These are phyloP conservation scores for Monascus ruber DNA, from an alignment of 2,329 filamentous ascomycete species.

Conservation along the genomic window DNA sequence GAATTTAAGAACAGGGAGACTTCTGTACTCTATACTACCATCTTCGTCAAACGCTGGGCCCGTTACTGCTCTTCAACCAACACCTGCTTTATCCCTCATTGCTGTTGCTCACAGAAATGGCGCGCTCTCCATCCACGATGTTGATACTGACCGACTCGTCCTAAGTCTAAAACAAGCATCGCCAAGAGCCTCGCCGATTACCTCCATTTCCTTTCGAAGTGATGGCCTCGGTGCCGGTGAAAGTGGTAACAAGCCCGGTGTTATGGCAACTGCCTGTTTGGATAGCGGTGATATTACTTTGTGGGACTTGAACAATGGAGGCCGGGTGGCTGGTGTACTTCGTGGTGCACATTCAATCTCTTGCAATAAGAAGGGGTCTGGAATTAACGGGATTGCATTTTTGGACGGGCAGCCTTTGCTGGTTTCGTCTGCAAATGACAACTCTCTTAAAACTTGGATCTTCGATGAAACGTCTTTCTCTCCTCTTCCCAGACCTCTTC, in stretches of 20 bases:
- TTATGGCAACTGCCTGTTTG: constrained; percentile 82
- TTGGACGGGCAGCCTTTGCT: constrained; percentile 80
- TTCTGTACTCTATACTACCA: constrained; percentile 81
- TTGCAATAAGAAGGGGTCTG: constrained; percentile 49
- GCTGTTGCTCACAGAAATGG: constrained; percentile 81
- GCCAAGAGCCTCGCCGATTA: constrained; percentile 52
- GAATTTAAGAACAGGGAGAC: constrained; percentile 85
- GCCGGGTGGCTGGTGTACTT: constrained; percentile 73
- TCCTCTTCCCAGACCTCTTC: constrained; percentile 70
- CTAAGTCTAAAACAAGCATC: constrained; percentile 58
- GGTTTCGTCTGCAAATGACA: constrained; percentile 82
- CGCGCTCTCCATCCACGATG: constrained; percentile 66
- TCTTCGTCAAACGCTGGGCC: constrained; percentile 60
- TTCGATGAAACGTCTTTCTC: constrained; percentile 89
- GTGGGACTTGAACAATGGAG: constrained; percentile 89
- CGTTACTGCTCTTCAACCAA: constrained; percentile 78
- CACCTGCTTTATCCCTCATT: constrained; percentile 71
- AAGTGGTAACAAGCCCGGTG: constrained; percentile 72
- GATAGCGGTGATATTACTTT: constrained; percentile 81
- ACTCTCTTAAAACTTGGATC: constrained; percentile 91
- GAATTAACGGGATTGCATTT: constrained; percentile 81
- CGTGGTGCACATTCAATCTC: constrained; percentile 67
- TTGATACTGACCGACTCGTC: constrained; percentile 63
- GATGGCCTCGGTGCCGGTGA: constrained; percentile 81
- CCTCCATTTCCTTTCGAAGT: constrained; percentile 78